These are phyloP conservation scores for Xylaria intraflava DNA, from an alignment of 495 filamentous ascomycete species.

Conservation along the genomic window DNA sequence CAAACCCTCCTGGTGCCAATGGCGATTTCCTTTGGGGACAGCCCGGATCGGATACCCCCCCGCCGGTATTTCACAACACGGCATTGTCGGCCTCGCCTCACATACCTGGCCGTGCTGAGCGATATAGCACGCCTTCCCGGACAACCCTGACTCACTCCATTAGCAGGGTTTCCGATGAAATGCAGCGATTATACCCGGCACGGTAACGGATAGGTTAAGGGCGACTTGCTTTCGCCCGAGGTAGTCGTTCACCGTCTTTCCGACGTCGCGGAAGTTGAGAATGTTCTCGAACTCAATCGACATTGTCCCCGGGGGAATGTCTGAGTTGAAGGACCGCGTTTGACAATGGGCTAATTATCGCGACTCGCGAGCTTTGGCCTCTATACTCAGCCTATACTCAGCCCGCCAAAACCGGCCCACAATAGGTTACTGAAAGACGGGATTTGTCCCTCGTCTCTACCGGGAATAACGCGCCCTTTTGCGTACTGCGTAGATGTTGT, in stretches of 20 bases:
- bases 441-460: too few species aligned
- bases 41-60: neutral
- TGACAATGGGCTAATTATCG: too few species aligned
- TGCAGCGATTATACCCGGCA: neutral
- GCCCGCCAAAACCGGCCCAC: too few species aligned
- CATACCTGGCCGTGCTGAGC: constrained; percentile 63
- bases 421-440: too few species aligned
- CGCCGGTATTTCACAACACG: neutral
- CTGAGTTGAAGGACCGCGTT: too few species aligned
- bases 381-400: too few species aligned
- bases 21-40: neutral
- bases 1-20: neutral
- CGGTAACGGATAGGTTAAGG: too few species aligned
- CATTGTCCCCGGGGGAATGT: constrained; percentile 6
- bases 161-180: neutral
- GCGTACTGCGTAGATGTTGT: too few species aligned
- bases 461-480: too few species aligned
- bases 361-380: too few species aligned
- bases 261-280: constrained; percentile 82
- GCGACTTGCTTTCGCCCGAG: constrained; percentile 45
- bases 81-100: neutral
- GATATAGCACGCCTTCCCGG: constrained; percentile 63
- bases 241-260: constrained; percentile 59
- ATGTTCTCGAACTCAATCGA: constrained; percentile 53
- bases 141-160: constrained; percentile 41